Evolutionary conservation across 1,284 basidiomycete species (phyloP).

Genomic region (Stygiomarasmius scandens): DNA sequence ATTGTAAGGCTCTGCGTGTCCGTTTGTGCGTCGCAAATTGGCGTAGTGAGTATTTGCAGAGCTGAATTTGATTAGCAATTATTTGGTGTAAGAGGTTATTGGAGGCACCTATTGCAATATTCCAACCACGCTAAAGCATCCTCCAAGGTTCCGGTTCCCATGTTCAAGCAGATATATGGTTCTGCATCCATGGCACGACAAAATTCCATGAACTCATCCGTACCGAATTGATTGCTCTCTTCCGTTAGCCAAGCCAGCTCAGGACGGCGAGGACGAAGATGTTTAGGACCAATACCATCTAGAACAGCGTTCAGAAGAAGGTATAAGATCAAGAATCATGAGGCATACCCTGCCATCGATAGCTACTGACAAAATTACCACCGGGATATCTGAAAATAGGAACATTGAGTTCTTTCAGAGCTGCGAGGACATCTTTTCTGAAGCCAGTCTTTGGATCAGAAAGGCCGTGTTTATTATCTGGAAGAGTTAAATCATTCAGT

Average conservation of each 20-base stretch:
- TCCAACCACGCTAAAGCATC: slow-evolving; percentile 70
- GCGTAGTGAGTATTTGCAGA: slow-evolving; percentile 56
- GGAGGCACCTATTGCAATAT: slow-evolving; percentile 57
- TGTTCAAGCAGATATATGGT: slow-evolving; percentile 67
- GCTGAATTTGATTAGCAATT: slow-evolving; percentile 13
- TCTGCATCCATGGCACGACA: slow-evolving; percentile 53
- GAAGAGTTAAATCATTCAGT: background rate
- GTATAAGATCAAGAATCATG: background rate
- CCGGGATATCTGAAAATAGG: slow-evolving; percentile 66
- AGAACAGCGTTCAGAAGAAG: background rate
- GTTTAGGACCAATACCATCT: slow-evolving; percentile 62
- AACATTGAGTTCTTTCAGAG: slow-evolving; percentile 54
- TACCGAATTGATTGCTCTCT: slow-evolving; percentile 69
- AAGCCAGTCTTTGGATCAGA: slow-evolving; percentile 46
- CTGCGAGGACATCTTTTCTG: slow-evolving; percentile 58
- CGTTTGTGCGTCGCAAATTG: slow-evolving; percentile 61
- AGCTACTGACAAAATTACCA: slow-evolving; percentile 61
- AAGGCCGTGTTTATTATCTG: slow-evolving; percentile 37
- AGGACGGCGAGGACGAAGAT: slow-evolving; percentile 53
- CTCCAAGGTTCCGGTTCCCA: slow-evolving; percentile 66
- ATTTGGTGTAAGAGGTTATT: background rate
- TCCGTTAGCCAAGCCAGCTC: slow-evolving; percentile 70
- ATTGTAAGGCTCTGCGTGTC: slow-evolving; percentile 58
- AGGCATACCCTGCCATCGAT: slow-evolving; percentile 59
- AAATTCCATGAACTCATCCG: slow-evolving; percentile 52